A percentile compares a stretch with the other conserved stretches of the same genome.
Conservation (phyloP, 1,139 yeast genomes). For the Diutina pseudorugosa region DNA sequence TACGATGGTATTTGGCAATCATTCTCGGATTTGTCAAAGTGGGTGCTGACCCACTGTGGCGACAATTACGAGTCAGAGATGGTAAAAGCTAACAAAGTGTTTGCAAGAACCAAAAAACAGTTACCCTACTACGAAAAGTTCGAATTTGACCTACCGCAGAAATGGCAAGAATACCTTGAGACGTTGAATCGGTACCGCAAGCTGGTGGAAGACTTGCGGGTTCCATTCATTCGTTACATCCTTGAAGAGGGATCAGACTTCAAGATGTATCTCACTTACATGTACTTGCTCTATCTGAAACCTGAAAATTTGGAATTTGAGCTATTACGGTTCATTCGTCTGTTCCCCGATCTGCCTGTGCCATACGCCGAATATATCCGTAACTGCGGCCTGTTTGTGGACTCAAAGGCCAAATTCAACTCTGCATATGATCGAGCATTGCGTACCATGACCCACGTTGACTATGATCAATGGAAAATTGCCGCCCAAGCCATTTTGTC, state of each 20-base stretch:
- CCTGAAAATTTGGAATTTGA: neutral
- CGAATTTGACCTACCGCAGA: conserved; percentile 13
- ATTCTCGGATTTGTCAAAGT: conserved; percentile 28
- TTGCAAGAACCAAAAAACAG: conserved; percentile 16
- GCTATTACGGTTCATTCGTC: neutral
- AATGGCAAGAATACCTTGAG: neutral
- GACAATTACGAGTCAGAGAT: conserved; percentile 27
- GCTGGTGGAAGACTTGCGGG: neutral
- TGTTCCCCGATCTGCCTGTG: neutral
- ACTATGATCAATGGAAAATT: neutral
- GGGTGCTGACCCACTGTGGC: conserved; percentile 20
- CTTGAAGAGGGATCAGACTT: neutral
- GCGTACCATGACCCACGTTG: neutral
- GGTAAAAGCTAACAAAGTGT: conserved; percentile 24
- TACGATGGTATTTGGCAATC: conserved; percentile 31
- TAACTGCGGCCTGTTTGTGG: neutral
- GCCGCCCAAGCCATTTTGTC: neutral
- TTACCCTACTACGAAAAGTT: conserved; percentile 17
- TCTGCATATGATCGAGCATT: neutral
- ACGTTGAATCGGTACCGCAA: neutral
- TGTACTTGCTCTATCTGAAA: neutral
- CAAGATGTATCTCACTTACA: neutral
- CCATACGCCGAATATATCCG: conserved; percentile 1
- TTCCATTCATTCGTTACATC: neutral
- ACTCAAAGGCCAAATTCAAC: neutral